Evolutionary conservation across 805 yeast genomes (phyloP), one percentile per base, ranked within the genome.

Genomic region (Zygosaccharomyces pseudorouxii): DNA sequence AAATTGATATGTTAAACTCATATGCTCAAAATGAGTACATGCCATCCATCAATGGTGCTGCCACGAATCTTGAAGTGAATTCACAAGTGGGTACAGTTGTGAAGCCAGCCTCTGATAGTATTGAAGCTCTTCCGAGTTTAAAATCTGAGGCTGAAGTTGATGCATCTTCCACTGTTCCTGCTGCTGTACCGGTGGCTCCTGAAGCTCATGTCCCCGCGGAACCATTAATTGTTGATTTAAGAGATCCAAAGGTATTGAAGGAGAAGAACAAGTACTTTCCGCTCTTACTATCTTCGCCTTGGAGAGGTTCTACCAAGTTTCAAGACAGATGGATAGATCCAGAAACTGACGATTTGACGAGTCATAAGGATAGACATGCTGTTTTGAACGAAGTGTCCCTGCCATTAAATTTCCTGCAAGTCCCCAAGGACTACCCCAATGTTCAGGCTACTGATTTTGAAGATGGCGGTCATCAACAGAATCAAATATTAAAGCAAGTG

Each of bases 261-360:
- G 69, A 60, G 10, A 72, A 72, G 56, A 72, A 71, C 53, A 67
- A 60, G 53, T 72, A 65, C 52, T 71, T 67, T 48, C 77, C 77
- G 2, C 18, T 72, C 4, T 38, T 71, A 9, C 56, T 62, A 20
- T 43, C 53, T 3, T 63, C 60, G 9, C 36, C 42, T 1, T 59
- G 65, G 49, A 49, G 52, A 42, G 60, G 51, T 30, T 47, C 54
- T 28, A 31, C 60, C 25, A 29, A 38, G 54, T 30, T 49, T 39
- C 31, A 44, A 22, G 49, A 59, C 52, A 49, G 54, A 41, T 33
- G 40, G 27, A 43, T 19, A 16, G 30, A 43, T 45, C 58, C 58
- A 16, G 53, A 51, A 12, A 30, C 31, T 29, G 46, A 43, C 50
- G 60, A 51, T 49, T 60, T 39, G 48, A 52, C 42, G 54, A 64